Evolutionary conservation across 75 land plant genomes (phyloP).

Genomic region (Azolla pinnata): DNA sequence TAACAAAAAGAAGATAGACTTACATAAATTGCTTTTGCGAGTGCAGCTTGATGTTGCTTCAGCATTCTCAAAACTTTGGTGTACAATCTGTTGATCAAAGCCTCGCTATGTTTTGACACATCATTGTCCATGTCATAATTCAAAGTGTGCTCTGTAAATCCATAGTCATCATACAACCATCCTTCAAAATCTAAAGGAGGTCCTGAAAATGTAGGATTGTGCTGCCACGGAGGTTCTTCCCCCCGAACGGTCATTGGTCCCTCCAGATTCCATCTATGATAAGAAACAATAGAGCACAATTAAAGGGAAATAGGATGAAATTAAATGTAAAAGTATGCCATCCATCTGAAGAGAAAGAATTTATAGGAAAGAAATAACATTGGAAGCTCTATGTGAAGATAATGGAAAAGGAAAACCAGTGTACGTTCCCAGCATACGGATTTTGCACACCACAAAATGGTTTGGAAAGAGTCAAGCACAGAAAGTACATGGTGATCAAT

Average conservation of each 20-base stretch:
- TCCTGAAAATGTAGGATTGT: slow-evolving; percentile 38
- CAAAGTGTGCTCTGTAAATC: slow-evolving; percentile 40
- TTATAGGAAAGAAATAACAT: no score
- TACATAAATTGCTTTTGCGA: slow-evolving; percentile 70
- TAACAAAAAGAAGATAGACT: slow-evolving; percentile 2
- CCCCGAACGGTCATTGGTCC: slow-evolving; percentile 76
- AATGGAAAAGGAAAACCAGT: no score
- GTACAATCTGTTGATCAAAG: slow-evolving; percentile 46
- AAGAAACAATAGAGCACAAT: neutral
- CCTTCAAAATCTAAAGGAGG: slow-evolving; percentile 81
- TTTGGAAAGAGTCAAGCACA: no score
- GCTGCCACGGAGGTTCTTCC: slow-evolving; percentile 60
- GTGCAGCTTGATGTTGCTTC: slow-evolving; percentile 64
- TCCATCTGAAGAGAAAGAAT: neutral
- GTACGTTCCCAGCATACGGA: no score
- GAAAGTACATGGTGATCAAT: slow-evolving; percentile 74
- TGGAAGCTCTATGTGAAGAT: no score
- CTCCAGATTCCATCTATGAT: slow-evolving; percentile 77
- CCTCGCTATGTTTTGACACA: slow-evolving; percentile 42
- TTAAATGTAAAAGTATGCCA: neutral
- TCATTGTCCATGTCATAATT: slow-evolving; percentile 62
- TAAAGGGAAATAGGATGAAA: neutral
- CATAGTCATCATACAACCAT: slow-evolving; percentile 70
- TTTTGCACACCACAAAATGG: no score
- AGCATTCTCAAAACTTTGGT: slow-evolving; percentile 43